Evolutionary conservation across 257 asterid genomes (phyloP).

Genomic region (Nicotiana paniculata): DNA sequence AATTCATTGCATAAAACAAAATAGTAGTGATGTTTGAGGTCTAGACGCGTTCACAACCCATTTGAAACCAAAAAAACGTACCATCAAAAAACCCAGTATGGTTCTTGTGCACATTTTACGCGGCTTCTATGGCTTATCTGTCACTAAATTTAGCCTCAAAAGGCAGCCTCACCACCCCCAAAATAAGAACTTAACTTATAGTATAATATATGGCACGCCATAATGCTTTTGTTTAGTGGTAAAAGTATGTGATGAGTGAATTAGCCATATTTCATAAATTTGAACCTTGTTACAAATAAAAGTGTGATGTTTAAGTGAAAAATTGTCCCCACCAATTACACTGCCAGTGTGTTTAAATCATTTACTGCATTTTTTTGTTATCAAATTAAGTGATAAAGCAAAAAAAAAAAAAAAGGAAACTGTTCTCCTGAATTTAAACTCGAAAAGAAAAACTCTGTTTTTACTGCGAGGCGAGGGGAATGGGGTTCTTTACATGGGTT

Average conservation of each 20-base stretch:
- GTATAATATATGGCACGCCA: no score
- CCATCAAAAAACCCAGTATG: conserved; percentile 4
- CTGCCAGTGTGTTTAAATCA: no score
- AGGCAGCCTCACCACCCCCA: neutral
- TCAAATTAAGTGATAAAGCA: neutral
- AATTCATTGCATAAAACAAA: conserved; percentile 29
- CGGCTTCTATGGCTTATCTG: conserved; percentile 20
- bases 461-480: neutral
- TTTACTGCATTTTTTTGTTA: no score
- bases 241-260: no score
- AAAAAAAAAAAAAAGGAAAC: neutral
- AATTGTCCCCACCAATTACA: no score
- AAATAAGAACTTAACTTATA: neutral
- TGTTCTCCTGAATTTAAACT: no score
- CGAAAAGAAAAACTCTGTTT: neutral
- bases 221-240: no score
- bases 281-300: no score
- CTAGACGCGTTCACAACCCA: conserved; percentile 28
- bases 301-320: neutral
- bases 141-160: neutral
- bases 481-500: neutral
- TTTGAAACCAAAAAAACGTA: conserved; percentile 3
- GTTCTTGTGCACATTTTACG: conserved; percentile 11
- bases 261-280: no score
- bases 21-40: conserved; percentile 1